A percentile compares a stretch with the other conserved stretches of the same genome.
These are phyloP conservation scores for Tricholoma furcatifolium DNA, from an alignment of 768 basidiomycete genomes.

Conservation along the genomic window DNA sequence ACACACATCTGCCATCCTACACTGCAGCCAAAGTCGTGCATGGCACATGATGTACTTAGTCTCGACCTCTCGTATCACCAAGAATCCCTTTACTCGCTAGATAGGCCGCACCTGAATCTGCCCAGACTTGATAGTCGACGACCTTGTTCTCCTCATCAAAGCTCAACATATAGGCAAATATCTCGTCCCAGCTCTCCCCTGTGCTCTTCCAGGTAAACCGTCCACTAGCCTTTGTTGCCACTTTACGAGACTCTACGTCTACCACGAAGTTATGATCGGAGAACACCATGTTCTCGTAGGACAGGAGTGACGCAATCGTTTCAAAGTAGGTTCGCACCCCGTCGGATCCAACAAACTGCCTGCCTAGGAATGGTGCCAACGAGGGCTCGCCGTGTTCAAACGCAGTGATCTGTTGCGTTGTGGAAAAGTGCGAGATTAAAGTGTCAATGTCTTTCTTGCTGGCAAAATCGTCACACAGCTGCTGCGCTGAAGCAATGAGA, in stretches of 20 bases:
- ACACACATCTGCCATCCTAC: not conserved
- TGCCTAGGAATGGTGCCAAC: slow-evolving; percentile 63
- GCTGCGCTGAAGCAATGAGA: slow-evolving; percentile 43
- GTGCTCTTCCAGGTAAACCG: slow-evolving; percentile 57
- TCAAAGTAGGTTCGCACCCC: slow-evolving; percentile 51
- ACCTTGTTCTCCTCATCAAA: slow-evolving; percentile 59
- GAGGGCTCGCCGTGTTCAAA: slow-evolving; percentile 53
- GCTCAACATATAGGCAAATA: slow-evolving; percentile 57
- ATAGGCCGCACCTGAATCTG: slow-evolving; percentile 64
- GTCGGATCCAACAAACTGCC: slow-evolving; percentile 40
- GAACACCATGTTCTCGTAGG: slow-evolving; percentile 53
- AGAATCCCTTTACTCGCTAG: slow-evolving; percentile 54
- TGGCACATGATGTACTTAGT: not conserved
- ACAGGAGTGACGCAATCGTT: slow-evolving; percentile 41
- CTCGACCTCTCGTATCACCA: slow-evolving; percentile 20
- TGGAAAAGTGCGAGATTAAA: slow-evolving; percentile 53
- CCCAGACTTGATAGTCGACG: slow-evolving; percentile 65
- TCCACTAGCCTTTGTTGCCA: slow-evolving; percentile 53
- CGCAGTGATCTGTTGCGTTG: slow-evolving; percentile 38
- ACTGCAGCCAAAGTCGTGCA: not conserved
- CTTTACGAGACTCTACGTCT: slow-evolving; percentile 48
- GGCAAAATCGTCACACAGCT: slow-evolving; percentile 55
- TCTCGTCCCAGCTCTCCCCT: slow-evolving; percentile 58
- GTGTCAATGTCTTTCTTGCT: slow-evolving; percentile 36
- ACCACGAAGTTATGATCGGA: slow-evolving; percentile 45